Percentiles rank a stretch among this genome's conserved stretches.
Conservation (phyloP, 2,329 filamentous ascomycete genomes). For the Sarocladium kiliense region DNA sequence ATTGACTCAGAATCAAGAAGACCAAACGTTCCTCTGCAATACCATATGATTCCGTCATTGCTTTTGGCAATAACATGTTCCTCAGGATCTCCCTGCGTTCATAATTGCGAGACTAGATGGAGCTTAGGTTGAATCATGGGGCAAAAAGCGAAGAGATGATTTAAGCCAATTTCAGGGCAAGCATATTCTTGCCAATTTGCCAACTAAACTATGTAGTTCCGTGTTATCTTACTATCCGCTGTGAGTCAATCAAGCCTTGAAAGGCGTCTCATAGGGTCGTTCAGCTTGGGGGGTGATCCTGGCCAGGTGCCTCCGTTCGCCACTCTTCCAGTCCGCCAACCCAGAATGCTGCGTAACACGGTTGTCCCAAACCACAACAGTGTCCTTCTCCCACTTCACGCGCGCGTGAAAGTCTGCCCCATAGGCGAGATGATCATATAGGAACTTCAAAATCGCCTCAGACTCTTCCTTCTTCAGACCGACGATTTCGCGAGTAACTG, state of each 20-base stretch:
- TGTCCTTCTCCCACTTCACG: constrained; percentile 73
- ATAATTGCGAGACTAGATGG: too few species aligned
- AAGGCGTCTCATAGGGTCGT: constrained; percentile 65
- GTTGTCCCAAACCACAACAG: constrained; percentile 85
- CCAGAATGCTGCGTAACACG: constrained; percentile 74
- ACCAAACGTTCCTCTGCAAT: too few species aligned
- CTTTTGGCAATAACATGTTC: too few species aligned
- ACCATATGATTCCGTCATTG: too few species aligned
- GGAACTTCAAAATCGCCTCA: constrained; percentile 67
- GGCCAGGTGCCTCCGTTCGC: constrained; percentile 72
- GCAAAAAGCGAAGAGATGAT: too few species aligned
- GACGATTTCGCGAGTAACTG: constrained; percentile 74
- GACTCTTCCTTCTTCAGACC: constrained; percentile 85
- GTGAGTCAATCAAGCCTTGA: constrained; percentile 11
- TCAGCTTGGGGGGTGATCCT: constrained; percentile 82
- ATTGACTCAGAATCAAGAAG: too few species aligned
- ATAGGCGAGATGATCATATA: constrained; percentile 50
- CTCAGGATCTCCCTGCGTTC: too few species aligned
- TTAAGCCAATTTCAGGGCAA: too few species aligned
- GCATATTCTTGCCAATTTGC: too few species aligned
- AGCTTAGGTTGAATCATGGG: too few species aligned
- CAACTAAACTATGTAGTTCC: neutral
- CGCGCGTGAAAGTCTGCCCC: constrained; percentile 65
- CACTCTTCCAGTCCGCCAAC: constrained; percentile 75
- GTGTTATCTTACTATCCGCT: neutral